A percentile compares a stretch with the other conserved stretches of the same genome.
Evolutionary conservation across 305 asterid genomes (phyloP).

Genomic region (Fraxinus floribunda): DNA sequence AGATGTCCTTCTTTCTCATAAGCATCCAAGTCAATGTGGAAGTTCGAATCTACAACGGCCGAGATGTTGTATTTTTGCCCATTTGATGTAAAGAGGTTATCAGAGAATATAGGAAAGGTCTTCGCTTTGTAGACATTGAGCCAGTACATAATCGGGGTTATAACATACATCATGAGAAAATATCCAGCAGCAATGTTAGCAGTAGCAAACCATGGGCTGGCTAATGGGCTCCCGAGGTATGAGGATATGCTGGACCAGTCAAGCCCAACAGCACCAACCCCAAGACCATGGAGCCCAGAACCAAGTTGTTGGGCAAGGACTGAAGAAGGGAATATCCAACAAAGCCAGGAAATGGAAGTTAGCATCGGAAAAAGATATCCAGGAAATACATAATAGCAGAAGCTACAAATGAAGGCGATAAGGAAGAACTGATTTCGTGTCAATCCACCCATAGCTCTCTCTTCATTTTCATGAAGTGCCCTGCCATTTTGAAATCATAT

Average conservation of each 20-base stretch:
- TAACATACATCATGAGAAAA: slow-evolving; percentile 58
- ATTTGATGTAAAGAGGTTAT: slow-evolving; percentile 68
- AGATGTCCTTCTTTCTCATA: slow-evolving; percentile 81
- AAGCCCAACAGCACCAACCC: slow-evolving; percentile 80
- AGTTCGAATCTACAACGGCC: slow-evolving; percentile 62
- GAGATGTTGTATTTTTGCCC: slow-evolving; percentile 82
- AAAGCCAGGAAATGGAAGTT: slow-evolving; percentile 84
- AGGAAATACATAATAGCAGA: slow-evolving; percentile 80
- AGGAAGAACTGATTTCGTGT: slow-evolving; percentile 84
- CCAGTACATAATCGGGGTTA: slow-evolving; percentile 72
- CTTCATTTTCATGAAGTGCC: slow-evolving; percentile 92
- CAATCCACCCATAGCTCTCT: slow-evolving; percentile 55
- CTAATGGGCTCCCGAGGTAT: slow-evolving; percentile 91
- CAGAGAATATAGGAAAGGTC: slow-evolving; percentile 86
- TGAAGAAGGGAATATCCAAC: slow-evolving; percentile 79
- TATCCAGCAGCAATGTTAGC: slow-evolving; percentile 87
- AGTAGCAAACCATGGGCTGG: slow-evolving; percentile 99
- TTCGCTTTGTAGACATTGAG: slow-evolving; percentile 63
- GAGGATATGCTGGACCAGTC: slow-evolving; percentile 95
- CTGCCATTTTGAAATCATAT: slow-evolving; percentile 39
- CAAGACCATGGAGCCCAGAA: slow-evolving; percentile 91
- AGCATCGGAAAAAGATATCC: slow-evolving; percentile 83
- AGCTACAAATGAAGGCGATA: slow-evolving; percentile 78
- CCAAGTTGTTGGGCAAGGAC: slow-evolving; percentile 85
- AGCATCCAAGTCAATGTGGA: slow-evolving; percentile 72